Percentiles rank a stretch among this genome's conserved stretches.
Evolutionary conservation across 208 protist genomes (phyloP).

Genomic region (Acanthamoeba quina): DNA sequence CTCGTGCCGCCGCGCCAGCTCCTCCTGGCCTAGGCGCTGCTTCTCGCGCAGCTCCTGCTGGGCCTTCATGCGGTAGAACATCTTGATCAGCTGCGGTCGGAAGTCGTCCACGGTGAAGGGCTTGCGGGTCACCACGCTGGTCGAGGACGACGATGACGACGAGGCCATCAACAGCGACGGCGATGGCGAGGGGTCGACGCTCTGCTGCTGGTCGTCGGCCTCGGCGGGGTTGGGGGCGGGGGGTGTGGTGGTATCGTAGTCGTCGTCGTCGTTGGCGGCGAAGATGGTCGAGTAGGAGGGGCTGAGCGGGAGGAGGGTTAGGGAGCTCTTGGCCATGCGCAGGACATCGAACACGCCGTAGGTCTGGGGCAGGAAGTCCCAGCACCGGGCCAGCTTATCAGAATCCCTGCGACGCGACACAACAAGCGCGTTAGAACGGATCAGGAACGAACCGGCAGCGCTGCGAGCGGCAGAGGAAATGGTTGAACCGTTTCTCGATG

Average conservation of each 20-base stretch:
- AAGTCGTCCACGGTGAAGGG: constrained; percentile 65
- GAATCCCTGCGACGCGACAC: not conserved
- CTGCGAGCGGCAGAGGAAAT: too few species aligned
- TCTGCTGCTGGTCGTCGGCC: not conserved
- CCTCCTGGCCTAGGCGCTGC: not conserved
- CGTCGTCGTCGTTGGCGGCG: not conserved
- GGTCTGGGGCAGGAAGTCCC: constrained; percentile 22
- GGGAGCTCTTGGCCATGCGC: not conserved
- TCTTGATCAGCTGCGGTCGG: constrained; percentile 67
- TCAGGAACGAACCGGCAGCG: not conserved
- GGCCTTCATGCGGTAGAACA: constrained; percentile 35
- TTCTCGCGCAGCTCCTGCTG: not conserved
- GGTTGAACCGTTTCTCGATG: constrained; percentile 29
- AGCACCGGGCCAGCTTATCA: constrained; percentile 50
- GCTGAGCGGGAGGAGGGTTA: not conserved
- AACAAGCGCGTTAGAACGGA: too few species aligned
- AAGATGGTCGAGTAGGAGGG: constrained; percentile 18
- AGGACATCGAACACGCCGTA: constrained; percentile 46
- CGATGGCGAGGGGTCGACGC: not conserved
- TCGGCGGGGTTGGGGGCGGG: not conserved
- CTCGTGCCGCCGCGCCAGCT: not conserved
- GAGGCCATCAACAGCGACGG: not conserved
- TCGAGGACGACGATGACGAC: not conserved
- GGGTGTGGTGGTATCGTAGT: too few species aligned
- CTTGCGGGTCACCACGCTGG: not conserved